Base-by-base conservation (phyloP, 139 green algal genomes). In the Haematococcus lacustris region DNA sequence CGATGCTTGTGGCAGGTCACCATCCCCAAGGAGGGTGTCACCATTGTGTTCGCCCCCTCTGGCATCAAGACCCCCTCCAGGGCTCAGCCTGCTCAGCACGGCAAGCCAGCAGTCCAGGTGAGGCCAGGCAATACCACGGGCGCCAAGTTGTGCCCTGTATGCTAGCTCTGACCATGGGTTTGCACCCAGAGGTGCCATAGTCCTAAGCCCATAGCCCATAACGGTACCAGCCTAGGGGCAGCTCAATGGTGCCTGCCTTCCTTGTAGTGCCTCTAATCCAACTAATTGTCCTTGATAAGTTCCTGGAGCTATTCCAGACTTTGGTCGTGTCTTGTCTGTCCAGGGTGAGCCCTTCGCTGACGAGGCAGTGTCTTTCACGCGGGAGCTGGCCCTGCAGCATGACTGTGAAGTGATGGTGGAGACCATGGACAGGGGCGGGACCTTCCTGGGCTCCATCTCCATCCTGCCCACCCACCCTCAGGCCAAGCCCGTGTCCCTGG, bases 1-100 rank as follows among this genome's bases (percentile, higher is more conserved):
- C n/a, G n/a, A n/a, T n/a, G n/a, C n/a, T n/a, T n/a, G n/a, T n/a
- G n/a, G 40, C 66, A 71, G 66, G 26, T 71, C 66, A 71, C 66
- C 69, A 83, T 98, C 60, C 89, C 91, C 59, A 95, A 95, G 83
- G 90, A 98, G 87, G 86, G 86, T 5, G 87, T 90, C 25, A 86
- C 82, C 61, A 90, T 98, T 37, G 86, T 89, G 30, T 97, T 99
- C 79, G 88, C 89, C 32, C 89, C 94, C 26, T 83, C 75, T 5
- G 93, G 93, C 63, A 90, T 98, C 75, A 83, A 87, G 59, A 85
- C 86, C 53, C 83, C 91, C 28, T 57, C 80, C 67, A 70, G 81
- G 30, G 71, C 86, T 35, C 61, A 78, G 64, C 74, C 80, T 13
- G 88, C 76, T 13, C 30, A 63, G 41, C 53, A 68, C 37, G 84